These are phyloP conservation scores for Skeletonema marinoi DNA, from an alignment of 108 stramenopile genomes.

Conservation along the genomic window DNA sequence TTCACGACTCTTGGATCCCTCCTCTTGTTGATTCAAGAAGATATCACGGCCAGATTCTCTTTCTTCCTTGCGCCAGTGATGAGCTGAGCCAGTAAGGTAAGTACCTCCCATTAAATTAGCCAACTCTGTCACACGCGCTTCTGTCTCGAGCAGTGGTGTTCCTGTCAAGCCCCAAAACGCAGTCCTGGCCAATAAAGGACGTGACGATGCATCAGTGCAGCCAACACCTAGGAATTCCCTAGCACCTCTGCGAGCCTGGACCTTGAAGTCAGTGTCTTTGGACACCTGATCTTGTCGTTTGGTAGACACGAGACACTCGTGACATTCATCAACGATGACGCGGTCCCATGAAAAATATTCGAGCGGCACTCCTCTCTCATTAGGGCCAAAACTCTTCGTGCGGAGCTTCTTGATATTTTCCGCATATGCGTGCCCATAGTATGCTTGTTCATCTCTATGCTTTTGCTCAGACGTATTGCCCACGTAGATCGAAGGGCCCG, in stretches of 20 bases:
- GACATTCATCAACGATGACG: conserved; percentile 62
- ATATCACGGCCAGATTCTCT: conserved; percentile 43
- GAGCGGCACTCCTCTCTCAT: conserved; percentile 40
- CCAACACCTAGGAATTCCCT: conserved; percentile 69
- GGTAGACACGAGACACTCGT: conserved; percentile 25
- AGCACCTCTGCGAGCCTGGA: conserved; percentile 35
- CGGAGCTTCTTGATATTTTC: conserved; percentile 35
- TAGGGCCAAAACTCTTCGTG: conserved; percentile 7
- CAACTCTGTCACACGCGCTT: conserved; percentile 66
- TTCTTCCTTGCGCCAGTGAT: conserved; percentile 43
- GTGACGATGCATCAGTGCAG: conserved; percentile 42
- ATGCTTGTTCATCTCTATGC: conserved; percentile 26
- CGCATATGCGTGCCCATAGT: conserved; percentile 16
- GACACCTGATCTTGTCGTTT: conserved; percentile 19
- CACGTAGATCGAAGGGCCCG: conserved; percentile 60
- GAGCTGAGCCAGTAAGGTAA: conserved; percentile 35
- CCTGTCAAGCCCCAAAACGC: conserved; percentile 72
- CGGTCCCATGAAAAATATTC: conserved; percentile 60
- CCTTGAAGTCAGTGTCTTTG: conserved; percentile 28
- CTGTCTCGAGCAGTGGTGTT: conserved; percentile 70
- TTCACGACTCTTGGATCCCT: conserved; percentile 32
- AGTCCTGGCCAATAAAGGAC: conserved; percentile 51
- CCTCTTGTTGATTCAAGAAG: conserved; percentile 36
- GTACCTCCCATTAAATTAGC: conserved; percentile 75
- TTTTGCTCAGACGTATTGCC: conserved; percentile 48